phyloP scores from a whole-genome alignment of 78 protist species.

The Capsaspora owczarzaki region DNA sequence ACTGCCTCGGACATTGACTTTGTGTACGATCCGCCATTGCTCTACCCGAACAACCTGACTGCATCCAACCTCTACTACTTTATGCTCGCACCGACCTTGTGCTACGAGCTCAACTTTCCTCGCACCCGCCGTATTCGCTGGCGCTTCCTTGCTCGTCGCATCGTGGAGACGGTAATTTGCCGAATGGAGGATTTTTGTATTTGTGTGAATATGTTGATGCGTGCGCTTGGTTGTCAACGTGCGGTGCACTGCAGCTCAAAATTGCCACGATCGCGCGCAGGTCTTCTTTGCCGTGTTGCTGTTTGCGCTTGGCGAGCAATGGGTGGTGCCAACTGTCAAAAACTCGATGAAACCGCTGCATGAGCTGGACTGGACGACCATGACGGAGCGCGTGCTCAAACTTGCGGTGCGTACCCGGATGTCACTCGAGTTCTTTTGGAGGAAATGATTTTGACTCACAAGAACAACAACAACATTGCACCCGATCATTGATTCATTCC shows the following conservation, averaged over 20 bases:
- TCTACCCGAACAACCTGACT: constrained; percentile 42
- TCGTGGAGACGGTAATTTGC: not conserved
- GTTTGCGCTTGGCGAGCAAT: constrained; percentile 9
- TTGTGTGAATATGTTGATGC: too few species aligned
- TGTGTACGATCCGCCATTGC: too few species aligned
- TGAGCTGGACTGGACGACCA: not conserved
- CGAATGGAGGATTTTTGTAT: constrained; percentile 8
- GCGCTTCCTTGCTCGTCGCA: not conserved
- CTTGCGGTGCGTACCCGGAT: constrained; percentile 23
- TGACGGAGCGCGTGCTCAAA: constrained; percentile 28
- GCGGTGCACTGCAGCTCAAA: constrained; percentile 42
- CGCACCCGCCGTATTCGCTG: constrained; percentile 14
- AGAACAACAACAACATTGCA: not conserved
- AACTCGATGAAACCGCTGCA: constrained; percentile 14
- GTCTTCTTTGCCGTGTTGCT: not conserved
- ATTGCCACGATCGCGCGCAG: constrained; percentile 34
- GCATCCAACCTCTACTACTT: constrained; percentile 4
- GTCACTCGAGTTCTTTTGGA: too few species aligned
- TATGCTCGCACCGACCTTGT: constrained; percentile 33
- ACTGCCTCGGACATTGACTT: too few species aligned
- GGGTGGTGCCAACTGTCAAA: not conserved
- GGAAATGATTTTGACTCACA: too few species aligned
- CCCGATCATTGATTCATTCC: not conserved
- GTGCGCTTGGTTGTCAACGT: constrained; percentile 32
- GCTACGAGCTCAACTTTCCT: constrained; percentile 34